phyloP scores from a whole-genome alignment of 441 rosid genomes.

The Metrosideros polymorpha region DNA sequence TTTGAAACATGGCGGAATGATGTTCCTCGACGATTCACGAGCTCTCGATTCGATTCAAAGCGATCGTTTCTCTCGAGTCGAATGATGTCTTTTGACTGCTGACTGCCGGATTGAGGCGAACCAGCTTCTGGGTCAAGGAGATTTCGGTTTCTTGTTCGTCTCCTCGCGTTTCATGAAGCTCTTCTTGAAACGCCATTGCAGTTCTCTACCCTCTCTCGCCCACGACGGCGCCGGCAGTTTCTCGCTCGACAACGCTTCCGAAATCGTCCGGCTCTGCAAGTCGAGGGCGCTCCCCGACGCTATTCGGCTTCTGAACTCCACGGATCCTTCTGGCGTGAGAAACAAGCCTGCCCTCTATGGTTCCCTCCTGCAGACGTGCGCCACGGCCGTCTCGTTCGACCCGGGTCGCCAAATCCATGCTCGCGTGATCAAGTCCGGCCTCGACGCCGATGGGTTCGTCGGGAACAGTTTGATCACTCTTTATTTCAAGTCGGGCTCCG shows the following conservation, averaged over 20 bases:
- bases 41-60: background rate
- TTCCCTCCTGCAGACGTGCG: slow-evolving; percentile 57
- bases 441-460: slow-evolving; percentile 49
- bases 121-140: background rate
- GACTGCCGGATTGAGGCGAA: background rate
- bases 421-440: slow-evolving; percentile 61
- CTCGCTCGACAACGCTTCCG: slow-evolving; percentile 9
- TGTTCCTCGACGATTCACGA: background rate
- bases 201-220: background rate
- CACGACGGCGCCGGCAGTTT: background rate
- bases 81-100: background rate
- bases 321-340: slow-evolving; percentile 10
- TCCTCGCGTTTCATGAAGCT: background rate
- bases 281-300: slow-evolving; percentile 33
- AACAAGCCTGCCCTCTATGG: slow-evolving; percentile 51
- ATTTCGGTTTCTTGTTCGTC: background rate
- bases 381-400: slow-evolving; percentile 32
- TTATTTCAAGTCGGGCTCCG: slow-evolving; percentile 55
- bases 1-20: background rate
- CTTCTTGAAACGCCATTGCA: background rate
- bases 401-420: slow-evolving; percentile 70
- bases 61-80: background rate
- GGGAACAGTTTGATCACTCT: slow-evolving; percentile 78
- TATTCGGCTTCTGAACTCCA: slow-evolving; percentile 39
- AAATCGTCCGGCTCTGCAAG: slow-evolving; percentile 22